phyloP scores from a whole-genome alignment of 352 stramenopile genomes.

The Pythium sp. region DNA sequence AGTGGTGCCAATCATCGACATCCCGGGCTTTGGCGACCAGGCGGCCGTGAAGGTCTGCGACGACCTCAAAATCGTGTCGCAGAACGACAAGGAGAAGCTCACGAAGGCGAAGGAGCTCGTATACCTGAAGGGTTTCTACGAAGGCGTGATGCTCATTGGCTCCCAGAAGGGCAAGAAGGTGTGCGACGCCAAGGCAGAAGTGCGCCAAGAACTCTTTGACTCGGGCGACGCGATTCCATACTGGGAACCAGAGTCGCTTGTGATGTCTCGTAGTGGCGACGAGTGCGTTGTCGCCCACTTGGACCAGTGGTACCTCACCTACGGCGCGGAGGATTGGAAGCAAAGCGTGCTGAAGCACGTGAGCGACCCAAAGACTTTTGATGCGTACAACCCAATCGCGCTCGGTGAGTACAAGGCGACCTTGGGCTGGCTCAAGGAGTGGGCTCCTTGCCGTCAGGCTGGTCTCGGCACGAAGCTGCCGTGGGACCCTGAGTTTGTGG shows the following conservation, averaged over 20 bases:
- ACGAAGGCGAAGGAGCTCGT: slow-evolving; percentile 97
- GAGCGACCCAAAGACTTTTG: slow-evolving; percentile 89
- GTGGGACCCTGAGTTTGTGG: slow-evolving; percentile 98
- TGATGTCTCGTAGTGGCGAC: slow-evolving; percentile 97
- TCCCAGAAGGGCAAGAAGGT: slow-evolving; percentile 96
- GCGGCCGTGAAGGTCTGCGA: slow-evolving; percentile 95
- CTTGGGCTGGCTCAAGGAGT: slow-evolving; percentile 99
- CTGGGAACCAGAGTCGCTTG: slow-evolving; percentile 97
- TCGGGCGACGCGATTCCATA: slow-evolving; percentile 95
- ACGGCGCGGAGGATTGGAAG: slow-evolving; percentile 98
- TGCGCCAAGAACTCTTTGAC: slow-evolving; percentile 96
- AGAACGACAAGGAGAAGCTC: slow-evolving; percentile 99
- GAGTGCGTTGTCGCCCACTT: slow-evolving; percentile 99
- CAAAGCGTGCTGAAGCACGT: slow-evolving; percentile 95
- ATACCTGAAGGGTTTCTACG: slow-evolving; percentile 99
- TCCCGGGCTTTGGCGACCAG: slow-evolving; percentile 97
- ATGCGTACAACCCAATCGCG: slow-evolving; percentile 92
- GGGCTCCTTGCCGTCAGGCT: slow-evolving; percentile 98
- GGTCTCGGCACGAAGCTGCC: slow-evolving; percentile 96
- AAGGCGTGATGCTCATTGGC: slow-evolving; percentile 97
- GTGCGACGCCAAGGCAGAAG: slow-evolving; percentile 96
- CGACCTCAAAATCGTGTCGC: slow-evolving; percentile 97
- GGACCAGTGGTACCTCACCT: slow-evolving; percentile 99
- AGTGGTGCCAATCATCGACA: slow-evolving; percentile 99
- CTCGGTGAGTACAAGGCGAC: slow-evolving; percentile 96